A percentile compares a stretch with the other conserved stretches of the same genome.
Evolutionary conservation across 176 grass and related monocot species (phyloP).

Genomic region (Pharus latifolius): DNA sequence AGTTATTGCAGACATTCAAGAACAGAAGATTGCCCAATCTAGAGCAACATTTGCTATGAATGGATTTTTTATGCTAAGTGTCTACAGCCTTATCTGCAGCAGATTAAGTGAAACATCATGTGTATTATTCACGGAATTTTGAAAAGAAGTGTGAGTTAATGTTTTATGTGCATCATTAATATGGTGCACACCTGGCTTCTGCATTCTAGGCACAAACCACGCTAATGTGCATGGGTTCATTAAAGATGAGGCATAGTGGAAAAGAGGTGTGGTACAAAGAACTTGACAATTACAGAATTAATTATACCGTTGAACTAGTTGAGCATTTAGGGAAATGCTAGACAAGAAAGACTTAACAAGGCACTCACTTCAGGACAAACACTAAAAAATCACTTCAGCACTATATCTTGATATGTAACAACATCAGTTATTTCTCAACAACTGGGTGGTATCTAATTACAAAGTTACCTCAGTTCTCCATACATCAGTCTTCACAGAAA

Average conservation of each 20-base stretch:
- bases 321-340: background rate
- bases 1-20: conserved; percentile 6
- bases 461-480: conserved; percentile 72
- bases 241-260: too few species aligned
- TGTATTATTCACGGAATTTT: background rate
- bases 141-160: background rate
- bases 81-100: background rate
- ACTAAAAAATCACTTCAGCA: too few species aligned
- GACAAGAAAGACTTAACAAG: background rate
- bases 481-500: conserved; percentile 63
- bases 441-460: background rate
- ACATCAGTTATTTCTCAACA: background rate
- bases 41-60: background rate
- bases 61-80: background rate
- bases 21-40: background rate
- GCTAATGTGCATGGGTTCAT: too few species aligned
- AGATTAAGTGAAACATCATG: background rate
- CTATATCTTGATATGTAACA: background rate
- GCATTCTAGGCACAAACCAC: background rate
- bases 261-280: too few species aligned
- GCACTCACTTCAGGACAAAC: background rate
- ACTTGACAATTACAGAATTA: too few species aligned
- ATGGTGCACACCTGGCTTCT: background rate
- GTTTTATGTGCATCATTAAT: background rate
- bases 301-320: background rate